Conservation (phyloP, 2,329 filamentous ascomycete species). For the Leptographium radiaticola region DNA sequence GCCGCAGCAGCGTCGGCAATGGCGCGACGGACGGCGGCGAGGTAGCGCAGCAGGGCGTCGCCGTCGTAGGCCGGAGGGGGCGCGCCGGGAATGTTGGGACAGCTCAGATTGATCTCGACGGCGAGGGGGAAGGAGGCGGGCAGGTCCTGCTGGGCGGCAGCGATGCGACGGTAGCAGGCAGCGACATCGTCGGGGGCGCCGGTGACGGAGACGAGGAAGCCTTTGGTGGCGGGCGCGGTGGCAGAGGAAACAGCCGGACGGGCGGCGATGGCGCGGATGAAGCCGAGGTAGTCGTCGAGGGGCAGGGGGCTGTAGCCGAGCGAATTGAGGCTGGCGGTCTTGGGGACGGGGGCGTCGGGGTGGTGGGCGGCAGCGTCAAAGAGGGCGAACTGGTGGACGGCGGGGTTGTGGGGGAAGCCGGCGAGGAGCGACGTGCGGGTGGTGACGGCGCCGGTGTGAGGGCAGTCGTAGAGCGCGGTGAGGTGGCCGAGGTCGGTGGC, state of each 20-base stretch:
- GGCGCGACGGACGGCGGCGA: slow-evolving; percentile 27
- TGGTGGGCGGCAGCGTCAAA: slow-evolving; percentile 31
- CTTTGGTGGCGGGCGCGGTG: slow-evolving; percentile 27
- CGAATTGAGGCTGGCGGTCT: slow-evolving; percentile 47
- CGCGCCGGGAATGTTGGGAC: slow-evolving; percentile 57
- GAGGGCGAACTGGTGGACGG: slow-evolving; percentile 52
- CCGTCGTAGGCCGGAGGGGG: slow-evolving; percentile 60
- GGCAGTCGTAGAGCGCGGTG: slow-evolving; percentile 42
- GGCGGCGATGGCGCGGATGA: slow-evolving; percentile 35
- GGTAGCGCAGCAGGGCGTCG: slow-evolving; percentile 36
- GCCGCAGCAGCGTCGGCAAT: background rate
- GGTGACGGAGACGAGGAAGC: slow-evolving; percentile 59
- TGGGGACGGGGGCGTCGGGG: slow-evolving; percentile 6
- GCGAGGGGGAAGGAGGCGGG: slow-evolving; percentile 34
- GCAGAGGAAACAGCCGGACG: background rate
- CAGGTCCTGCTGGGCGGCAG: slow-evolving; percentile 21
- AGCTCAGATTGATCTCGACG: slow-evolving; percentile 68
- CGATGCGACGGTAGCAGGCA: slow-evolving; percentile 40
- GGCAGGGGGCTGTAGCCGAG: slow-evolving; percentile 59
- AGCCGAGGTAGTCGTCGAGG: slow-evolving; percentile 44
- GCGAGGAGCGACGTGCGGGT: slow-evolving; percentile 54
- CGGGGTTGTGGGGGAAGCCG: slow-evolving; percentile 50
- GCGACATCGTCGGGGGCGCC: slow-evolving; percentile 45
- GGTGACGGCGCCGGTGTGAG: slow-evolving; percentile 59
- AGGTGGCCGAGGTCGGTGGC: slow-evolving; percentile 54